Percentiles rank a stretch among this genome's conserved stretches.
Conservation (phyloP, 108 stramenopile genomes). For the Discostella stelligeroides region DNA sequence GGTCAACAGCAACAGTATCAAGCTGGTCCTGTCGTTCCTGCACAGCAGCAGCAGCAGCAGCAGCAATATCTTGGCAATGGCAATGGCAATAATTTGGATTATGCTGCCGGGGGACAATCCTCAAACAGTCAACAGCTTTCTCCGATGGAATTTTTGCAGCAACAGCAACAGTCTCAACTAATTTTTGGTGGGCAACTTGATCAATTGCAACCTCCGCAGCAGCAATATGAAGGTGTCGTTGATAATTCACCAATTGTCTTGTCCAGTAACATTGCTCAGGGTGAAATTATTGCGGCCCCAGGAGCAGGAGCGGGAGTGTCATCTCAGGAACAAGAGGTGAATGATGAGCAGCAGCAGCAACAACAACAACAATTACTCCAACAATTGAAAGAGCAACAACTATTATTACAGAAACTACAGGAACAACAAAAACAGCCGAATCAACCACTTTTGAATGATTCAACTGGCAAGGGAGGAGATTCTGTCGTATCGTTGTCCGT, state of each 20-base stretch:
- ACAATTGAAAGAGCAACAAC: too few relatives aligned
- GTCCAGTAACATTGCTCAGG: neutral
- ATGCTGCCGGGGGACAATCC: slow-evolving; percentile 1
- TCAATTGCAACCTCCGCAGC: slow-evolving; percentile 8
- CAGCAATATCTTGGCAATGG: neutral
- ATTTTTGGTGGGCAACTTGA: neutral
- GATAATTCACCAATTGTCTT: neutral
- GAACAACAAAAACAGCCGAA: neutral
- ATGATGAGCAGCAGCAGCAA: neutral
- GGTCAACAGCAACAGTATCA: slow-evolving; percentile 10
- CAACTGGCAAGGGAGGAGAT: too few relatives aligned
- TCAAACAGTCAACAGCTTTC: too few relatives aligned
- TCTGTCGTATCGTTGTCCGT: neutral
- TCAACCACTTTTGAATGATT: neutral
- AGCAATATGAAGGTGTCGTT: neutral
- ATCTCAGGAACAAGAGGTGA: neutral
- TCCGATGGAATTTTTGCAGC: too few relatives aligned
- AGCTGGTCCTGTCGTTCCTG: slow-evolving; percentile 5
- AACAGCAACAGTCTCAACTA: neutral
- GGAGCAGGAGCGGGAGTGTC: neutral
- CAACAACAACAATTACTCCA: slow-evolving; percentile 1
- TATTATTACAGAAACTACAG: neutral
- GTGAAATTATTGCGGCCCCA: neutral
- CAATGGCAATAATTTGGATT: slow-evolving; percentile 5
- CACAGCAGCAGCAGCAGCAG: slow-evolving; percentile 6